Evolutionary conservation across 2,329 filamentous ascomycete genomes (phyloP).

Genomic region (Dactylellina leptospora): DNA sequence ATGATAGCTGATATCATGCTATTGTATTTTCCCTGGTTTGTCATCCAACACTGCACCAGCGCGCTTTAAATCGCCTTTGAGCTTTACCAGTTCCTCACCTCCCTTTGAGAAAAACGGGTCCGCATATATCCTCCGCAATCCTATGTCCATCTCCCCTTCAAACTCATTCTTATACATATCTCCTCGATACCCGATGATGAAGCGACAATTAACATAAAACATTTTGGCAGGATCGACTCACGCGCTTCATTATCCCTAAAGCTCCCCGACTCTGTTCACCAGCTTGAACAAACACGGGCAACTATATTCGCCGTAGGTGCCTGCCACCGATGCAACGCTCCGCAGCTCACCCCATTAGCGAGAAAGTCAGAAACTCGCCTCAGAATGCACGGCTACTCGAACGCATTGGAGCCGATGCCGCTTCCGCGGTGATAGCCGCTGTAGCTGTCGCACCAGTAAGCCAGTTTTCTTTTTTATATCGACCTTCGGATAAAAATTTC

Average conservation of each 20-base stretch:
- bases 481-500: no score
- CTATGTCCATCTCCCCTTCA: no score
- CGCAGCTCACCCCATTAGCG: constrained; percentile 8
- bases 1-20: no score
- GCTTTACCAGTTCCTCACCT: background rate
- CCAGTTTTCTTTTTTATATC: background rate
- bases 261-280: background rate
- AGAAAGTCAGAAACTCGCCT: constrained; percentile 13
- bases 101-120: no score
- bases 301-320: background rate
- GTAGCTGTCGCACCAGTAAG: constrained; percentile 54
- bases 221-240: no score
- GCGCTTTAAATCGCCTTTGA: background rate
- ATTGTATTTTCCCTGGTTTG: background rate
- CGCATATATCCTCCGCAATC: no score
- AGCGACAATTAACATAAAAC: background rate
- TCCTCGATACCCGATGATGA: background rate
- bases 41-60: background rate
- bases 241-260: no score
- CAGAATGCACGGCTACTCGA: constrained; percentile 48
- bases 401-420: constrained; percentile 54
- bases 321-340: constrained; percentile 37
- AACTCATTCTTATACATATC: no score
- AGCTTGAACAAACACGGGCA: background rate
- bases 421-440: constrained; percentile 55